These are phyloP conservation scores for Podila clonocystis DNA, from an alignment of 192 early-diverging fungal species.

Conservation along the genomic window DNA sequence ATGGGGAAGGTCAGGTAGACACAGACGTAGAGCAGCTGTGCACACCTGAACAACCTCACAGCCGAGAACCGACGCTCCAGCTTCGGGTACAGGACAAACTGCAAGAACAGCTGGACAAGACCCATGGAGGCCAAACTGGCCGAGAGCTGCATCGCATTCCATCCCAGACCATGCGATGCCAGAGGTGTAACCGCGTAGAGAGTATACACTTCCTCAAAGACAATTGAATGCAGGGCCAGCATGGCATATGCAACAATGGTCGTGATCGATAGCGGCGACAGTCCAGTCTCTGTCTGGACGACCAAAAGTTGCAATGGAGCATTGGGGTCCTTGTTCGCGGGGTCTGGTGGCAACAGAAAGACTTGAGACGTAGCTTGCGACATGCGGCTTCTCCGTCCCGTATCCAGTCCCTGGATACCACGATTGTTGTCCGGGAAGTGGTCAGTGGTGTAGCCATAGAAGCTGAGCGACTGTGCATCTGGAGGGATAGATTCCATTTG, in stretches of 20 bases:
- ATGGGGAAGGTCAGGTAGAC: conserved; percentile 55
- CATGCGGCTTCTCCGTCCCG: conserved; percentile 16
- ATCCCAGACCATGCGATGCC: conserved; percentile 56
- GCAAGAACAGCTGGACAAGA: conserved; percentile 45
- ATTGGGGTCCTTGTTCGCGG: conserved; percentile 30
- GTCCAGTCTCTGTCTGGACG: conserved; percentile 13
- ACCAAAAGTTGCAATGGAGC: conserved; percentile 26
- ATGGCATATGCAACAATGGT: conserved; percentile 41
- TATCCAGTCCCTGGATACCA: background rate
- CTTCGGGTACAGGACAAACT: conserved; percentile 59
- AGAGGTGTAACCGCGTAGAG: conserved; percentile 53
- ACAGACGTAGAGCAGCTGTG: conserved; percentile 46
- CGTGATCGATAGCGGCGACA: conserved; percentile 32
- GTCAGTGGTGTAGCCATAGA: conserved; percentile 19
- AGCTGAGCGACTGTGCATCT: conserved; percentile 16
- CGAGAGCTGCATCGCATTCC: conserved; percentile 52
- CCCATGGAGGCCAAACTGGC: conserved; percentile 56
- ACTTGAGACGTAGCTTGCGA: conserved; percentile 39
- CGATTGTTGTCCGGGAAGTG: background rate
- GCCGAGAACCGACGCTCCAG: conserved; percentile 38
- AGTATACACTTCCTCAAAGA: conserved; percentile 63
- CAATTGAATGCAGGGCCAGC: conserved; percentile 56
- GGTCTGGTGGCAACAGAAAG: conserved; percentile 26
- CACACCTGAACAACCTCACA: conserved; percentile 40
- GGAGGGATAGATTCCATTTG: conserved; percentile 3